Evolutionary conservation across 768 basidiomycete genomes (phyloP).

Genomic region (Boletus edulis): DNA sequence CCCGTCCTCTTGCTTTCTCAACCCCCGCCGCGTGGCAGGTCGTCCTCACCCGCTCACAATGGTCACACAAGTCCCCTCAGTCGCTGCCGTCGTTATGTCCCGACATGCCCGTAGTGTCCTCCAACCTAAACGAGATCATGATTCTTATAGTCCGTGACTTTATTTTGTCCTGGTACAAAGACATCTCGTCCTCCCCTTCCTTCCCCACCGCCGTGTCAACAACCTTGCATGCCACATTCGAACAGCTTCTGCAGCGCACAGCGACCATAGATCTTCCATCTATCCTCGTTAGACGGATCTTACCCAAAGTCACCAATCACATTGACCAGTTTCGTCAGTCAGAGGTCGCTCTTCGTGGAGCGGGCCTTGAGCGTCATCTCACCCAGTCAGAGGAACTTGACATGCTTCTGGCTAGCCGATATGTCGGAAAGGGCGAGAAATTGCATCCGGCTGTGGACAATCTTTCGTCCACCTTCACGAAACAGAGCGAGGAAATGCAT

Average conservation of each 20-base stretch:
- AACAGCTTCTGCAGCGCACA: constrained; percentile 55
- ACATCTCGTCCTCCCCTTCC: constrained; percentile 80
- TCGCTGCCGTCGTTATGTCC: constrained; percentile 66
- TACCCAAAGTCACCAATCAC: constrained; percentile 88
- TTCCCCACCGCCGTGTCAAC: constrained; percentile 85
- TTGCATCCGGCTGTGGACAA: constrained; percentile 88
- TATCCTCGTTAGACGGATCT: constrained; percentile 75
- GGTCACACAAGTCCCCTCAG: constrained; percentile 74
- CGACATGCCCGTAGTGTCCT: constrained; percentile 60
- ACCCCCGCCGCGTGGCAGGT: constrained; percentile 96
- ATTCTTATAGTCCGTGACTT: constrained; percentile 85
- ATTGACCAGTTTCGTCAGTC: constrained; percentile 90
- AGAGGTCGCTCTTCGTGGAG: constrained; percentile 81
- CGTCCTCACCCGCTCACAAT: constrained; percentile 82
- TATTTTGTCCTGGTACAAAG: constrained; percentile 84
- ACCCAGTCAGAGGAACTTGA: constrained; percentile 92
- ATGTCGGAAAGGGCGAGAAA: constrained; percentile 60
- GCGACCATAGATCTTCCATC: constrained; percentile 66
- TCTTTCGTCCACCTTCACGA: constrained; percentile 83
- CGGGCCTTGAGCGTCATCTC: constrained; percentile 74
- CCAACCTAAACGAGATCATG: constrained; percentile 76
- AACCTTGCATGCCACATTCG: constrained; percentile 64
- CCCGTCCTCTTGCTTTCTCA: constrained; percentile 80
- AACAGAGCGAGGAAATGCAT: constrained; percentile 88
- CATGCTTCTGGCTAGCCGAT: constrained; percentile 78